Evolutionary conservation across 1,139 yeast species (phyloP), one percentile per base, ranked within the genome.

Genomic region (Pichia sp.): DNA sequence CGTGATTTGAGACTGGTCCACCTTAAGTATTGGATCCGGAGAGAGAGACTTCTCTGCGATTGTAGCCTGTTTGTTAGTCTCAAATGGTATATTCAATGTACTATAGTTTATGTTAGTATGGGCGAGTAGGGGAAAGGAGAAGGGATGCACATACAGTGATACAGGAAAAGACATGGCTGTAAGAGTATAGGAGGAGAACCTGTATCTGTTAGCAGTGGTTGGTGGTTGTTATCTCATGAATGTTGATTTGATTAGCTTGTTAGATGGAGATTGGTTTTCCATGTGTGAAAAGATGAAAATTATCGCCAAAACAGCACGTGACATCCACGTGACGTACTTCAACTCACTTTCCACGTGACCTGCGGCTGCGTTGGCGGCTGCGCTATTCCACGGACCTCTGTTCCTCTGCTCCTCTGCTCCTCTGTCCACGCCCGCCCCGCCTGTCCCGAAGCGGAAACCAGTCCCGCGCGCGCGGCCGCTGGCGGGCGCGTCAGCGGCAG

Each of bases 21-120:
- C 78, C 56, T 77, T 79, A 47, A 86, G 66, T 24, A 83, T 79
- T 1, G 95, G 94, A 56, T 86, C 96, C 0, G 94, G 95, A 1
- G 64, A 54, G 22, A 88, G 66, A 1, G 86, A 67, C 15, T 66
- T 63, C 34, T 62, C 53, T 1, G 93, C 91, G 3, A 84, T 77
- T 5, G 45, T 42, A 0, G 95, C 91, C 53, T 84, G 93, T 31
- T 62, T 55, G 2, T 54, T 56, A 5, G 68, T 66, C 48, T 72
- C 73, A 53, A 86, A 82, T 14, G 96, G 96, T 12, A 85, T 66
- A 22, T 61, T 59, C 15, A 79, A 54, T 25, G 62, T 55, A 38
- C 76, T 69, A n/a, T 15, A 24, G 10, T 7, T 7, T 10, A 6
- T 14, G 41, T 39, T 35, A 30, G 42, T 36, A 32, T 23, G 6